These are phyloP conservation scores for Hypoxylon intermedium DNA, from an alignment of 495 filamentous ascomycete species.

Conservation along the genomic window DNA sequence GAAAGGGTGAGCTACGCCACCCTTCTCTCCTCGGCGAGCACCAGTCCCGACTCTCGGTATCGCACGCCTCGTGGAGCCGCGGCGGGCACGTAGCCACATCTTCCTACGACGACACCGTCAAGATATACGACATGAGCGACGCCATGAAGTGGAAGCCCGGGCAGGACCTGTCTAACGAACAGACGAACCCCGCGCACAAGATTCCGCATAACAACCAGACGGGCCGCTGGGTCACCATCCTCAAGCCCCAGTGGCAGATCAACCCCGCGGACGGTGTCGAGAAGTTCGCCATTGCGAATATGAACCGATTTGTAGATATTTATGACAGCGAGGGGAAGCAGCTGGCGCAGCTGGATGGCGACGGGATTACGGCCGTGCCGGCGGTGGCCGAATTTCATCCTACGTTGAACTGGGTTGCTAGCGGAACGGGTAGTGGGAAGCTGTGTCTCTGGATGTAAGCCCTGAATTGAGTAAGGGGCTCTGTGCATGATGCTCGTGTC, in stretches of 20 bases:
- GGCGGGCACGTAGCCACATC: constrained; percentile 86
- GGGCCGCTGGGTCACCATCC: constrained; percentile 75
- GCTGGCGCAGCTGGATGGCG: constrained; percentile 85
- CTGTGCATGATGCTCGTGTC: no score
- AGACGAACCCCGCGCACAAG: constrained; percentile 71
- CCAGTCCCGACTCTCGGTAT: constrained; percentile 81
- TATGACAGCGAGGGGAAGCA: constrained; percentile 82
- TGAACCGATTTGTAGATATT: constrained; percentile 96
- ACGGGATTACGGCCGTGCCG: constrained; percentile 91
- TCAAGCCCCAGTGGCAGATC: constrained; percentile 91
- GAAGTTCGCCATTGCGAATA: constrained; percentile 92
- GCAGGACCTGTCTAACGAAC: constrained; percentile 61
- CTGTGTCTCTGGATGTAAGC: constrained; percentile 85
- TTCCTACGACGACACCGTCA: constrained; percentile 93
- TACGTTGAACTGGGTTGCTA: constrained; percentile 87
- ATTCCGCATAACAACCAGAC: constrained; percentile 96
- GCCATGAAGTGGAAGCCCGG: constrained; percentile 70
- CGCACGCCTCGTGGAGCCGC: constrained; percentile 85
- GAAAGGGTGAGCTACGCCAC: constrained; percentile 54
- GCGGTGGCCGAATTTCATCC: constrained; percentile 92
- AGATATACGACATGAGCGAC: constrained; percentile 79
- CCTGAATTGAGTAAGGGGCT: not conserved
- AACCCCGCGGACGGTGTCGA: constrained; percentile 77
- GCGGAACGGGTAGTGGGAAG: constrained; percentile 91
- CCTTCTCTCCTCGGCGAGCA: constrained; percentile 83